Conservation (phyloP, 257 asterid genomes). For the Solanum appendiculatum region DNA sequence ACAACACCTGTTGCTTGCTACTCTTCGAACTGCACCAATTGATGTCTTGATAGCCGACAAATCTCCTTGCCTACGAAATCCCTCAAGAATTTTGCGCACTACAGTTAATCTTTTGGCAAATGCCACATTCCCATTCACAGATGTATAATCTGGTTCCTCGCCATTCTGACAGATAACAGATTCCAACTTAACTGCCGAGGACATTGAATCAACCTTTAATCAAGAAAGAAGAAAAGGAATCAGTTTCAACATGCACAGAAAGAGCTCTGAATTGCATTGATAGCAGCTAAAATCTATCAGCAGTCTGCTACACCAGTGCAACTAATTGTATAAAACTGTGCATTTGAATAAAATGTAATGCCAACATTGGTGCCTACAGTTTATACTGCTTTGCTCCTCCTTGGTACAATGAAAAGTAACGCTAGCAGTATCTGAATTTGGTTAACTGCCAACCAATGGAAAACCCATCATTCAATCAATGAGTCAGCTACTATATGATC, state of each 20-base stretch:
- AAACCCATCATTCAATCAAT: neutral
- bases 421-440: neutral
- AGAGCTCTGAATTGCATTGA: neutral
- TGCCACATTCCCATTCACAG: slow-evolving; percentile 5
- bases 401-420: neutral
- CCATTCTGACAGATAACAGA: slow-evolving; percentile 1
- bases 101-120: slow-evolving; percentile 9
- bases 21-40: slow-evolving; percentile 11
- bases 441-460: neutral
- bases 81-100: slow-evolving; percentile 9
- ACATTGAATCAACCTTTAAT: slow-evolving; percentile 13
- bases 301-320: neutral
- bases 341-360: neutral
- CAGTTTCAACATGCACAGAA: neutral
- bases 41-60: slow-evolving; percentile 9
- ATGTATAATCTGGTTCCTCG: slow-evolving; percentile 1
- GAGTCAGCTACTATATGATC: neutral
- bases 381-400: neutral
- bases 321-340: neutral
- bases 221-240: neutral
- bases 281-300: neutral
- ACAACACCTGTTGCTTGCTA: slow-evolving; percentile 22
- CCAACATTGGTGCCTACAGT: neutral
- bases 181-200: slow-evolving; percentile 20
- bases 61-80: slow-evolving; percentile 14